Evolutionary conservation across 306 rosid species (phyloP).

Genomic region (Medicago truncatula): MtrunA17r5.0-ANR NC_053045.1:35452001-35452500

Average conservation of each 20-base stretch:
- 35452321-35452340: background rate
- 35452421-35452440: background rate
- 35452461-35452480: slow-evolving; percentile 38
- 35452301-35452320: background rate
- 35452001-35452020: no score
- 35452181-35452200: no score
- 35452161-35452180: background rate
- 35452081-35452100: no score
- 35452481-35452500: slow-evolving; percentile 10
- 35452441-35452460: background rate
- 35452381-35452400: background rate
- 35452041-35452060: no score
- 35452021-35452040: background rate
- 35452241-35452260: background rate
- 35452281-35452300: no score
- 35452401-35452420: background rate
- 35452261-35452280: background rate
- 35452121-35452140: background rate
- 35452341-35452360: background rate
- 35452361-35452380: background rate
- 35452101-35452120: no score
- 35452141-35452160: background rate
- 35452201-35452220: background rate
- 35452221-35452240: background rate
- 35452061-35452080: no score